Percentiles rank a stretch among this genome's conserved stretches.
Conservation (phyloP, 2,329 filamentous ascomycete genomes). For the Aspergillus jensenii region DNA sequence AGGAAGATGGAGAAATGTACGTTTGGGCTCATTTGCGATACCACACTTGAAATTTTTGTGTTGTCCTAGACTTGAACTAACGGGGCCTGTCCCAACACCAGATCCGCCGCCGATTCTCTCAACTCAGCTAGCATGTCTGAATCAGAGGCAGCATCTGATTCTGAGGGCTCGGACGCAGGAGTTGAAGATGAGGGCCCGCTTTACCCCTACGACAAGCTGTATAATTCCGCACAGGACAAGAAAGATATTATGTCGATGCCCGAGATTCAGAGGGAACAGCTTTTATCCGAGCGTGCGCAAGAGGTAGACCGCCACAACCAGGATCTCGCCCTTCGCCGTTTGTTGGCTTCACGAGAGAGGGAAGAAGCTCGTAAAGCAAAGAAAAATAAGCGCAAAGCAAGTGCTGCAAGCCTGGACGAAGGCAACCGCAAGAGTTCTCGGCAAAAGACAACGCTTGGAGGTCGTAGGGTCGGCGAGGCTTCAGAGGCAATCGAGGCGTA, state of each 20-base stretch:
- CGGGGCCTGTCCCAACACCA: conserved; percentile 35
- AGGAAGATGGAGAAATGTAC: conserved; percentile 77
- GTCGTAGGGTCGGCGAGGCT: conserved; percentile 66
- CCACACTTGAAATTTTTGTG: not conserved
- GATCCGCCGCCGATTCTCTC: conserved; percentile 69
- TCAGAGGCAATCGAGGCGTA: conserved; percentile 72
- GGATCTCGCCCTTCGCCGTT: conserved; percentile 75
- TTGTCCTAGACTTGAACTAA: not conserved
- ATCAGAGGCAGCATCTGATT: conserved; percentile 78
- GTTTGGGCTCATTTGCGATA: conserved; percentile 36
- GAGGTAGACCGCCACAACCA: conserved; percentile 80
- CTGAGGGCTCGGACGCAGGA: conserved; percentile 54
- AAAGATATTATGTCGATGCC: conserved; percentile 78
- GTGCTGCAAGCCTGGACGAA: conserved; percentile 75
- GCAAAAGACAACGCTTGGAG: conserved; percentile 66
- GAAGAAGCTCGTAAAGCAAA: conserved; percentile 54
- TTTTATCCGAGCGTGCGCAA: conserved; percentile 82
- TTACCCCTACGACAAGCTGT: conserved; percentile 85
- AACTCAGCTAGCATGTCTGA: conserved; percentile 88
- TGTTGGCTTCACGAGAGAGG: conserved; percentile 68
- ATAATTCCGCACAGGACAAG: conserved; percentile 71
- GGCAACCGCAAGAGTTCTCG: conserved; percentile 71
- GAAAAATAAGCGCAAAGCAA: conserved; percentile 71
- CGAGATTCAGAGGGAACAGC: conserved; percentile 86
- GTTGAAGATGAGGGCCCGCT: conserved; percentile 52